Percentiles rank a stretch among this genome's conserved stretches.
phyloP scores from a whole-genome alignment of 768 basidiomycete species.

The Mycena belliarum region DNA sequence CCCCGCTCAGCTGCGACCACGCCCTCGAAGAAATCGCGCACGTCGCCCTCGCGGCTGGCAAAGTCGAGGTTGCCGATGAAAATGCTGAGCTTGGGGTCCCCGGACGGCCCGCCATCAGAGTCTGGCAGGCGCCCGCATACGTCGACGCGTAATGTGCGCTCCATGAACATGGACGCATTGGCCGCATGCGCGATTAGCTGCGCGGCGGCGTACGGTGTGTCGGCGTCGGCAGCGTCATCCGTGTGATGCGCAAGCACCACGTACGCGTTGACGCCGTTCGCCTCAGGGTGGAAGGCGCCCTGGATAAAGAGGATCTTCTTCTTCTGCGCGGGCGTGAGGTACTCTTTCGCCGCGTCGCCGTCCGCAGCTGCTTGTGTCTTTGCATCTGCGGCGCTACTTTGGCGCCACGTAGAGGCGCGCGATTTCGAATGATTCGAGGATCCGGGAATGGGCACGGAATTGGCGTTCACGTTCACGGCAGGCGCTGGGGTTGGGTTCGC shows the following conservation, averaged over 20 bases:
- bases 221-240: slow-evolving; percentile 28
- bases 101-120: slow-evolving; percentile 31
- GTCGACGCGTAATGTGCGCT: slow-evolving; percentile 80
- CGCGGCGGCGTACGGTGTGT: slow-evolving; percentile 67
- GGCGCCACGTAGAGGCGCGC: slow-evolving; percentile 62
- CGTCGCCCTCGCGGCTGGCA: slow-evolving; percentile 85
- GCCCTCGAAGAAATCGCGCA: slow-evolving; percentile 84
- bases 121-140: slow-evolving; percentile 40
- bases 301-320: slow-evolving; percentile 94
- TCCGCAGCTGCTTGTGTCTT: slow-evolving; percentile 46
- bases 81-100: slow-evolving; percentile 77
- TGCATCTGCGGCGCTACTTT: slow-evolving; percentile 27
- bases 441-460: slow-evolving; percentile 11
- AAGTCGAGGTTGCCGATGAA: slow-evolving; percentile 96
- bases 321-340: slow-evolving; percentile 82
- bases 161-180: slow-evolving; percentile 76
- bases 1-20: slow-evolving; percentile 73
- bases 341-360: slow-evolving; percentile 53
- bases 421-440: slow-evolving; percentile 49
- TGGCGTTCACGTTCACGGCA: slow-evolving; percentile 30
- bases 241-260: slow-evolving; percentile 82
- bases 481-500: slow-evolving; percentile 34
- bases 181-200: slow-evolving; percentile 47
- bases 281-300: slow-evolving; percentile 81
- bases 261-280: slow-evolving; percentile 83